These are phyloP conservation scores for Escallonia rubra DNA, from an alignment of 129 eudicot genomes.

Conservation along the genomic window DNA sequence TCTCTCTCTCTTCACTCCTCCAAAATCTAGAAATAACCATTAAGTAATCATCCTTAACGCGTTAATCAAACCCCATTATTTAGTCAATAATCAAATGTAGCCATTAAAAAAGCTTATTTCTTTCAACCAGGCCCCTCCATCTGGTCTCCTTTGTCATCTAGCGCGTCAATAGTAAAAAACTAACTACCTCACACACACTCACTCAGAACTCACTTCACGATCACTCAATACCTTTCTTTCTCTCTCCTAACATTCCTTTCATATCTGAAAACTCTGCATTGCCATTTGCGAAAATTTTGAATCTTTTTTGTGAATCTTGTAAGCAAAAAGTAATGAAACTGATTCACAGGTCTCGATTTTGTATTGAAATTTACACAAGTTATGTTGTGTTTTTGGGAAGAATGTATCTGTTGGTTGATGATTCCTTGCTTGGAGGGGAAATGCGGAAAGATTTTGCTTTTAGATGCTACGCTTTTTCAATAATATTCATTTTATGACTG, in stretches of 20 bases:
- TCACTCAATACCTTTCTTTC: constrained; percentile 5
- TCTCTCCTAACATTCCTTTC: background rate
- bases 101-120: no score
- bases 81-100: no score
- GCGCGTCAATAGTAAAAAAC: no score
- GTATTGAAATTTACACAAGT: background rate
- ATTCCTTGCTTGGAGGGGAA: constrained; percentile 33
- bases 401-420: constrained; percentile 2
- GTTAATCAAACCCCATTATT: no score
- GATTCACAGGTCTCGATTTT: background rate
- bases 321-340: background rate
- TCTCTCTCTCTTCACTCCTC: no score
- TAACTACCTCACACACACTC: no score
- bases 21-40: no score
- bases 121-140: no score
- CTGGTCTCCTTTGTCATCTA: no score
- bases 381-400: background rate
- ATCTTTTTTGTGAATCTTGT: no score
- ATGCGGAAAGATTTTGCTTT: constrained; percentile 51
- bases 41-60: no score
- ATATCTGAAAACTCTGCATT: background rate
- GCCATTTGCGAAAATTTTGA: background rate
- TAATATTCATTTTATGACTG: constrained; percentile 26
- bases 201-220: no score
- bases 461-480: constrained; percentile 2